Evolutionary conservation across 139 green algal genomes (phyloP), one percentile per base, ranked within the genome.

Genomic region (Chlorella sp.): DNA sequence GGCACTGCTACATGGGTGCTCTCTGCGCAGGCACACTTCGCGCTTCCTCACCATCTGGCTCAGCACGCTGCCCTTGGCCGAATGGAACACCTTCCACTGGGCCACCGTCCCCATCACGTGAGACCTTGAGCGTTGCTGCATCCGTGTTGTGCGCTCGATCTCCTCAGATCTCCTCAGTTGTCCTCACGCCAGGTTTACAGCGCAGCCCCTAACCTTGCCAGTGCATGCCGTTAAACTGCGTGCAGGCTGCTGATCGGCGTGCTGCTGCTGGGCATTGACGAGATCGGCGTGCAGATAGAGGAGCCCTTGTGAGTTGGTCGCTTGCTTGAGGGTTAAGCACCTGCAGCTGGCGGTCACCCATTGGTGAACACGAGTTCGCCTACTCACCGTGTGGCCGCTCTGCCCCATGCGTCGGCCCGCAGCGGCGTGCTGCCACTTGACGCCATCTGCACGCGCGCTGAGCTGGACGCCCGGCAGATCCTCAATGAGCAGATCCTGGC

Each of bases 211-310:
- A n/a, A n/a, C n/a, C n/a, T n/a, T n/a, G n/a, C n/a, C n/a, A n/a
- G n/a, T n/a, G n/a, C n/a, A n/a, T n/a, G n/a, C n/a, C n/a, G n/a
- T n/a, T n/a, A n/a, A n/a, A n/a, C n/a, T n/a, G n/a, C n/a, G n/a
- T n/a, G n/a, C n/a, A n/a, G n/a, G 32, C 69, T 63, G 5, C 69
- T 88, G 70, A 84, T 94, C 34, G 71, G 84, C 51, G 86, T 86
- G 31, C 75, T 96, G 64, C 81, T 96, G 81, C 80, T 91, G 77
- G 90, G 88, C 49, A 96, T 96, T 59, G 90, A 96, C 61, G 88
- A 94, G 70, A 93, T 96, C 69, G 90, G 90, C 23, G 83, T 96
- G 33, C 76, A 71, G 36, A 71, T 71, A 62, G 66, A 71, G 35
- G 66, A 71, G 66, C 66, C 66, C 35, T 71, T 71, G 24, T 55